These are phyloP conservation scores for Bryoerythrophyllum caledonicum DNA, from an alignment of 225 moss, liverwort and hornwort species.

Conservation along the genomic window DNA sequence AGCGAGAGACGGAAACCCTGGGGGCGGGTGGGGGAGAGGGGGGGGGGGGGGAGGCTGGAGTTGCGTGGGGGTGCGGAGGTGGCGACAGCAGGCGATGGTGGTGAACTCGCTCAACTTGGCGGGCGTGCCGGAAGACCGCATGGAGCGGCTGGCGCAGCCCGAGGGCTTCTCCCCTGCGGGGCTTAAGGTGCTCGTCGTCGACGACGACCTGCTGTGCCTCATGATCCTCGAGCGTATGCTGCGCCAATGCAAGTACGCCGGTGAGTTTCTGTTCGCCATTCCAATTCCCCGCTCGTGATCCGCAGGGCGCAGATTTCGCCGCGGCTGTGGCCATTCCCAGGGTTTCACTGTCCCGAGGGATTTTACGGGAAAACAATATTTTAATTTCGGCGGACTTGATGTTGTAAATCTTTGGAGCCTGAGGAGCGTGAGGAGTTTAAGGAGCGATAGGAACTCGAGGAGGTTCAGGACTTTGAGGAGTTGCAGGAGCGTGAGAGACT, in stretches of 20 bases:
- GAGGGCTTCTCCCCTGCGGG: slow-evolving; percentile 80
- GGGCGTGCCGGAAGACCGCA: slow-evolving; percentile 32
- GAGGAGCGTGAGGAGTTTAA: neutral
- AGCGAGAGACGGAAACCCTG: neutral
- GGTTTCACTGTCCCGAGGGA: too few species aligned
- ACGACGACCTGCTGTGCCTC: slow-evolving; percentile 80
- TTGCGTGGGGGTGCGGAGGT: neutral
- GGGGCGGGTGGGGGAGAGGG: too few species aligned
- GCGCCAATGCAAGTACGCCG: slow-evolving; percentile 80
- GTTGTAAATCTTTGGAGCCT: neutral
- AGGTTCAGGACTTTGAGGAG: too few species aligned
- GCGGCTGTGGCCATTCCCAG: neutral
- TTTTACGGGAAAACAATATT: neutral
- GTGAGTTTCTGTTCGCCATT: slow-evolving; percentile 36
- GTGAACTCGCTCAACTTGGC: slow-evolving; percentile 47
- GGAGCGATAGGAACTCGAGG: neutral
- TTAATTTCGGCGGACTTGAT: too few species aligned
- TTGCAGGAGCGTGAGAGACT: too few species aligned
- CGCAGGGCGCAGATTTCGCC: too few species aligned
- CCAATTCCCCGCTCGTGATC: neutral
- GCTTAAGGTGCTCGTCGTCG: slow-evolving; percentile 86
- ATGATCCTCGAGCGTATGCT: slow-evolving; percentile 88
- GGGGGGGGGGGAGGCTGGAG: neutral
- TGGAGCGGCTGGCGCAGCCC: slow-evolving; percentile 50
- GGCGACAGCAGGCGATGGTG: slow-evolving; percentile 31